Evolutionary conservation across 1,139 yeast species (phyloP), one percentile per base, ranked within the genome.

Genomic region (Protomyces lactucae-debilis): DNA sequence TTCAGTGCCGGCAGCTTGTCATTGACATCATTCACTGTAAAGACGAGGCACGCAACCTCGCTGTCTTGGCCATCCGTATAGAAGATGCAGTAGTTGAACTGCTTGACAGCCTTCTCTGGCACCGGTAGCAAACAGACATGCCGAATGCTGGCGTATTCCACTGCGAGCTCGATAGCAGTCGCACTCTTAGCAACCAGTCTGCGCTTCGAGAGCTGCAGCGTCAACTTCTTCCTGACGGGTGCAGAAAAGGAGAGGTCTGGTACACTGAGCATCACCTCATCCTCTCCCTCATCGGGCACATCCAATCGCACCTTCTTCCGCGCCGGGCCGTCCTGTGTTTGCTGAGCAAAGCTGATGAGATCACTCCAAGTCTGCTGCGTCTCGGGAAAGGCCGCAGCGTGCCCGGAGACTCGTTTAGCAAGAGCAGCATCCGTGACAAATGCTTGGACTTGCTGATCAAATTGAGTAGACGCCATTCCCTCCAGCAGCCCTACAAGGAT

Each of bases 51-150:
- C 28, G 70, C 70, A 43, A 59, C 59, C 36, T 52, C 59, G 23
- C 63, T 57, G n/a, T 56, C 66, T 52, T 52, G 52, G 64, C 39
- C 55, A 66, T 16, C 39, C 39, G 60, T 37, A 67, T 54, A 65
- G 69, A 16, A 75, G 65, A 57, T 8, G 14, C 76, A 71, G 36
- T 74, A 67, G 55, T 73, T 74, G 74, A 72, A 75, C 43, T 74
- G 76, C 45, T 75, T 76, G 56, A 74, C 75, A 25, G 78, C 76
- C 60, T 75, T 74, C 32, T 75, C 78, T 2, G 79, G 79, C 1
- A 77, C 72, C 3, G 70, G 72, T 32, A 75, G 69, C 28, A 69
- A 64, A 28, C 72, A 68, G 8, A 67, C 68, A 10, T 67, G 65
- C 23, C 64, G 61, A 43, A 65, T 64, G 23, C 66, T 61, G 16